These are phyloP conservation scores for Aspergillus persii DNA, from an alignment of 2,329 filamentous ascomycete species.

Conservation along the genomic window DNA sequence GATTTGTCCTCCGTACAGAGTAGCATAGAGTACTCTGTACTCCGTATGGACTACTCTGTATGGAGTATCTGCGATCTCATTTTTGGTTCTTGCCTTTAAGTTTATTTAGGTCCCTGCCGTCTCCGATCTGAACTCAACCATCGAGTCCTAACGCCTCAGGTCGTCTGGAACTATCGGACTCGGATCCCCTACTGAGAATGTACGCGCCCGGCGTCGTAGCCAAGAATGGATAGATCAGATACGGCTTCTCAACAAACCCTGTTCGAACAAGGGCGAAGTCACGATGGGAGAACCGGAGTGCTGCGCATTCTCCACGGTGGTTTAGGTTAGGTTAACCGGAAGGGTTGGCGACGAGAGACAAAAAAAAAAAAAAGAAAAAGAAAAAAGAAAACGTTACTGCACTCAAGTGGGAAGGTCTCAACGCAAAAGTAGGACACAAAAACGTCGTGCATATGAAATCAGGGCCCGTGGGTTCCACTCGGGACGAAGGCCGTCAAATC, in stretches of 20 bases:
- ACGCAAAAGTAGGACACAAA: neutral
- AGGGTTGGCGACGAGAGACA: neutral
- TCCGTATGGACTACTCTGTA: too few species aligned
- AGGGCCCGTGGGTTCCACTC: constrained; percentile 17
- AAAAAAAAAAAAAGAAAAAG: constrained; percentile 10
- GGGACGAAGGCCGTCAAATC: constrained; percentile 10
- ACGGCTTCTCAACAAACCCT: constrained; percentile 6
- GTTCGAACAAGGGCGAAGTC: neutral
- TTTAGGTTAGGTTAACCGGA: neutral
- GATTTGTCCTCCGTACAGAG: too few species aligned
- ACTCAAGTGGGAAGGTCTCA: constrained; percentile 3
- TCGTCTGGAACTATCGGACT: neutral
- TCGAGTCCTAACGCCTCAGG: neutral
- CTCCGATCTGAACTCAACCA: neutral
- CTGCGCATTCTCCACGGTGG: neutral
- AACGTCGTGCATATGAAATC: constrained; percentile 18
- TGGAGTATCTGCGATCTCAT: neutral
- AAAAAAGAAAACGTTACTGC: constrained; percentile 6
- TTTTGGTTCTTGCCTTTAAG: neutral
- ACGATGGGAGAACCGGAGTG: neutral
- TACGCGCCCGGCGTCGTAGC: neutral
- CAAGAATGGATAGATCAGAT: neutral
- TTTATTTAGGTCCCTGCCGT: neutral
- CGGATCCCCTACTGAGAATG: neutral
- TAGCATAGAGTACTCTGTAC: too few species aligned